Percentiles rank a stretch among this genome's conserved stretches.
phyloP scores from a whole-genome alignment of 2,329 filamentous ascomycete genomes.

The Sclerotinia sclerotiorum region DNA sequence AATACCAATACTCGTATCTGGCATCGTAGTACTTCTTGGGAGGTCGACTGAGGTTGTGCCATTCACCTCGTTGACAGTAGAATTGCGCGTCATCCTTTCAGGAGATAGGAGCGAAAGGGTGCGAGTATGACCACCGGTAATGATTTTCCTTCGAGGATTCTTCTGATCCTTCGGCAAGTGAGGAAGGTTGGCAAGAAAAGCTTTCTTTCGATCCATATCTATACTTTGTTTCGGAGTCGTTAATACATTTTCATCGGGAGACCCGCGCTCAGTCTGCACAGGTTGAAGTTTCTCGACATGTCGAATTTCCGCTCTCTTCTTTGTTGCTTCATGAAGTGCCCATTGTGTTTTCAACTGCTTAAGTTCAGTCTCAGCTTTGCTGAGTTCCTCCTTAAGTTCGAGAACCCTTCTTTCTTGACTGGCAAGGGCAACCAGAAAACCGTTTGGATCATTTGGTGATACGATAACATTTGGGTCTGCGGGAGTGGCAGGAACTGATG shows the following conservation, averaged over 20 bases:
- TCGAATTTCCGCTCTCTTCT: conserved; percentile 68
- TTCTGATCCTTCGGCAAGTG: conserved; percentile 34
- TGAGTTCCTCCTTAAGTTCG: conserved; percentile 87
- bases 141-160: conserved; percentile 57
- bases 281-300: conserved; percentile 59
- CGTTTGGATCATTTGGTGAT: conserved; percentile 37
- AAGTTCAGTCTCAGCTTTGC: conserved; percentile 76
- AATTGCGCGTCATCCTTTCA: conserved; percentile 36
- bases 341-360: conserved; percentile 78
- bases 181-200: conserved; percentile 56
- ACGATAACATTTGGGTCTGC: conserved; percentile 29
- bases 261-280: conserved; percentile 42
- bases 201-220: conserved; percentile 73
- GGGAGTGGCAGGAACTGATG: conserved; percentile 36
- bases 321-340: conserved; percentile 72
- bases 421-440: conserved; percentile 83
- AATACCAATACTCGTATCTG: conserved; percentile 38
- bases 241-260: conserved; percentile 32
- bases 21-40: conserved; percentile 36
- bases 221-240: conserved; percentile 40
- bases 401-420: conserved; percentile 88
- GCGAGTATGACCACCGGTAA: conserved; percentile 64
- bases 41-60: conserved; percentile 37
- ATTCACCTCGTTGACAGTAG: conserved; percentile 41
- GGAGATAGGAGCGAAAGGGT: conserved; percentile 80